Evolutionary conservation across 345 rosid genomes (phyloP), one percentile per base, ranked within the genome.

Genomic region (Lumnitzera racemosa): DNA sequence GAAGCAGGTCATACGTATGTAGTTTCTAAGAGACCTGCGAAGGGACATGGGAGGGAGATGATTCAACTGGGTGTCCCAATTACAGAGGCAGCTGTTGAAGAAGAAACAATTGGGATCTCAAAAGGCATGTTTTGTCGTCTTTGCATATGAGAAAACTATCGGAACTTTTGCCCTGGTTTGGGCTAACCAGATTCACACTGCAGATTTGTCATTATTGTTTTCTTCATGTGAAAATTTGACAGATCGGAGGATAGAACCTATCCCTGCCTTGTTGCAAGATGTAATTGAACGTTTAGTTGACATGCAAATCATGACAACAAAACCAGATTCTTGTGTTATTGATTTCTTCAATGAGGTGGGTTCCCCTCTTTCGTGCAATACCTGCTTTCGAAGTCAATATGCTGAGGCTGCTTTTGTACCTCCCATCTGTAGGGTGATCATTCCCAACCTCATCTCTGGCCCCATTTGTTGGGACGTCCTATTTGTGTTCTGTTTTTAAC

Each of bases 11-110:
- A 80, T 48, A 76, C 90, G 49, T 94, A 83, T 77, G 71, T 83
- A 64, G 70, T 61, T 53, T 74, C 83, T 20, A 90, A 83, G 76
- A 78, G 90, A 65, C 99, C 97, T 46, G 80, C 71, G 71, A 88
- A 75, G 70, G 99, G 97, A 68, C 99, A 74, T 66, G 99, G 99
- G 47, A 84, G 97, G 51, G 99, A 90, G 89, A 83, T 78, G 81
- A 90, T 94, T 73, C 99, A 94, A 48, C 66, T 94, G 31, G 99
- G 99, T 58, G 73, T 83, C 41, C 92, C 96, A 25, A 82, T 90
- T 53, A 88, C 74, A 5, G 95, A 94, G 71, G 72, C 72, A 55
- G 91, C 90, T 46, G 74, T 77, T 15, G 97, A 90, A 70, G 91
- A 79, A 65, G 95, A 88, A 47, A 77, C 36, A 67, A 58, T 67